Evolutionary conservation across 192 early-diverging fungal genomes (phyloP).

Genomic region (Linnemannia exigua): DNA sequence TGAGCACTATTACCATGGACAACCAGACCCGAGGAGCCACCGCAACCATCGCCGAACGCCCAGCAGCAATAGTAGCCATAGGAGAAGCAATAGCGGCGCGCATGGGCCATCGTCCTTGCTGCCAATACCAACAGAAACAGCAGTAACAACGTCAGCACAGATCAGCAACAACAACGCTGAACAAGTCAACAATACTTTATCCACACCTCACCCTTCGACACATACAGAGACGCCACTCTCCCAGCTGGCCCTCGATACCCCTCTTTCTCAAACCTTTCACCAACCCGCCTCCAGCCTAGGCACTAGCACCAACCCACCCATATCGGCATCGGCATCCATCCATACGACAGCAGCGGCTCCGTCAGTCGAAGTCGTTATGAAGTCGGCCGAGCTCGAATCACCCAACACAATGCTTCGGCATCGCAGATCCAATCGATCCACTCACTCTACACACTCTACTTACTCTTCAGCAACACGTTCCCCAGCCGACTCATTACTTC

Average conservation of each 20-base stretch:
- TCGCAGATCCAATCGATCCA: slow-evolving; percentile 21
- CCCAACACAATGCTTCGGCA: slow-evolving; percentile 25
- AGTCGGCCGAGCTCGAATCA: slow-evolving; percentile 24
- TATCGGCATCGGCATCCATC: neutral
- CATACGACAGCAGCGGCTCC: neutral
- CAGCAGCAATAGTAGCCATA: neutral
- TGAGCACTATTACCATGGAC: neutral
- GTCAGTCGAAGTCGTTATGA: slow-evolving; percentile 25
- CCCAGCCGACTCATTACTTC: neutral
- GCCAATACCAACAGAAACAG: neutral
- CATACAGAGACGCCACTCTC: neutral
- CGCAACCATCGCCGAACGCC: neutral
- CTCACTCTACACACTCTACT: neutral
- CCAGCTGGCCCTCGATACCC: neutral
- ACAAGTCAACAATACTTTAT: neutral
- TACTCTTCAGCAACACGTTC: neutral
- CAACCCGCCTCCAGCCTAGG: neutral
- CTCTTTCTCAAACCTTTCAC: neutral
- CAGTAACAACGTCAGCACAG: neutral
- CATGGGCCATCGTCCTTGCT: neutral
- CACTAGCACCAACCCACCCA: neutral
- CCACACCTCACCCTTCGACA: neutral
- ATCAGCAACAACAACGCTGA: neutral
- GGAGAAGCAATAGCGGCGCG: neutral
- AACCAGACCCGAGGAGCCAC: neutral